These are phyloP conservation scores for Aspergillus novofumigatus DNA, from an alignment of 2,329 filamentous ascomycete genomes.

Conservation along the genomic window DNA sequence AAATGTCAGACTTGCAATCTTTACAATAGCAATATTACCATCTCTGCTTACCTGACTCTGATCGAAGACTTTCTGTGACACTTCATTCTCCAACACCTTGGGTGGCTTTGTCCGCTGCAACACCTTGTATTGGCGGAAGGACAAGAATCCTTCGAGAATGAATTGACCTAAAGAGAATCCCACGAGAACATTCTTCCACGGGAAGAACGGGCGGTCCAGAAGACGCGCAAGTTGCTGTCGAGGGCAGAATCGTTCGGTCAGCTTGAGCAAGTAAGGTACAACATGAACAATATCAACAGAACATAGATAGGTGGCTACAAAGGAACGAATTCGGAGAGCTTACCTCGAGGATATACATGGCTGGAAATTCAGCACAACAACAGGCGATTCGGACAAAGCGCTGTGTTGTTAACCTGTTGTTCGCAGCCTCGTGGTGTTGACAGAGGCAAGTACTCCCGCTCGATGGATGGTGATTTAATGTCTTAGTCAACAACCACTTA, in stretches of 20 bases:
- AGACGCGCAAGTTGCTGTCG: constrained; percentile 67
- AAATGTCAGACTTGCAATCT: background rate
- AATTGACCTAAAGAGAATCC: constrained; percentile 92
- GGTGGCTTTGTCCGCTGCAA: constrained; percentile 76
- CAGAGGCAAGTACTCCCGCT: constrained; percentile 12
- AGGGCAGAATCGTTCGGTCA: constrained; percentile 10
- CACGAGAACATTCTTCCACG: constrained; percentile 95
- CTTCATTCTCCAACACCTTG: constrained; percentile 81
- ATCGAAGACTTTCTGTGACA: constrained; percentile 85
- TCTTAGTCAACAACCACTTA: constrained; percentile 4
- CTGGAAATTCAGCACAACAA: constrained; percentile 17
- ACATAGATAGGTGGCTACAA: background rate
- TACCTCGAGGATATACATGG: constrained; percentile 38
- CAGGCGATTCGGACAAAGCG: constrained; percentile 5
- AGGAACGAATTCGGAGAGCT: background rate
- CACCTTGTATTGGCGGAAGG: constrained; percentile 82
- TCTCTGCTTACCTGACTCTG: constrained; percentile 67
- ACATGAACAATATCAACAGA: background rate
- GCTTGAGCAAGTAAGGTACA: constrained; percentile 4
- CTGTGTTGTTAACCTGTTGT: constrained; percentile 10
- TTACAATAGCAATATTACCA: background rate
- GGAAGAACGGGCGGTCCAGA: constrained; percentile 88
- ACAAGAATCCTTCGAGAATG: constrained; percentile 83
- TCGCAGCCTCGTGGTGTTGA: background rate
- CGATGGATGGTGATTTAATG: background rate